Evolutionary conservation across 352 stramenopile genomes (phyloP).

Genomic region (Phytophthora lateralis): DNA sequence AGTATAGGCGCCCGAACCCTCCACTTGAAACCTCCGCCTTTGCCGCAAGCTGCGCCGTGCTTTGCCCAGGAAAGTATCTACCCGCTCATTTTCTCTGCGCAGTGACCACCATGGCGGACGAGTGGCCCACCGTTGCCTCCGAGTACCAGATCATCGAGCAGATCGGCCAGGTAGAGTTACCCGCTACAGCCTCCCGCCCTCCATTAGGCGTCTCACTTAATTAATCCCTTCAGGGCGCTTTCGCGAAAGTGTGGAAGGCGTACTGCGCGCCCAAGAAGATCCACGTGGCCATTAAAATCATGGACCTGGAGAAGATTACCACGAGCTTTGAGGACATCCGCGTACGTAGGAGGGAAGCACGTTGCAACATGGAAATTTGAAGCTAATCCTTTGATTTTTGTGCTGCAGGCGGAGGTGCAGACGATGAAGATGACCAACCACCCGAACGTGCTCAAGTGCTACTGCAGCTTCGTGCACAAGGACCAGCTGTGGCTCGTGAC

Average conservation of each 20-base stretch:
- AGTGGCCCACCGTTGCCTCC: conserved; percentile 83
- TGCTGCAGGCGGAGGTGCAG: conserved; percentile 91
- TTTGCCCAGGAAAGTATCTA: conserved; percentile 35
- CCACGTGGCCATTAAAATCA: conserved; percentile 98
- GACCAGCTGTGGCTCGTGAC: conserved; percentile 99
- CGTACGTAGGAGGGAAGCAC: conserved; percentile 34
- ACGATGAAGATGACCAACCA: conserved; percentile 99
- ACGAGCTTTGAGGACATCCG: conserved; percentile 93
- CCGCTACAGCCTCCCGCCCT: no score
- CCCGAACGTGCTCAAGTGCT: conserved; percentile 97
- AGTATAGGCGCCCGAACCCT: conserved; percentile 25
- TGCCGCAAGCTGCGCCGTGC: conserved; percentile 6
- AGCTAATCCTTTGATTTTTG: background rate
- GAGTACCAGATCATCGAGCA: conserved; percentile 92
- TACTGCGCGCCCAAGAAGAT: conserved; percentile 89
- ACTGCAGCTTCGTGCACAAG: conserved; percentile 97
- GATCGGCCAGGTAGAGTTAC: conserved; percentile 71
- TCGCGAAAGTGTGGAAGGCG: conserved; percentile 98
- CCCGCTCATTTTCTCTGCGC: conserved; percentile 13
- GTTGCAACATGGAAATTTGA: no score
- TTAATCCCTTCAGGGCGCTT: conserved; percentile 86
- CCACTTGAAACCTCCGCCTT: conserved; percentile 28
- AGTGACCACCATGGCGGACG: conserved; percentile 63
- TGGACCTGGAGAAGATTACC: conserved; percentile 99
- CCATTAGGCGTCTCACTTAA: no score